Evolutionary conservation across 2,329 filamentous ascomycete species (phyloP).

Genomic region (Pleurostoma richardsiae): DNA sequence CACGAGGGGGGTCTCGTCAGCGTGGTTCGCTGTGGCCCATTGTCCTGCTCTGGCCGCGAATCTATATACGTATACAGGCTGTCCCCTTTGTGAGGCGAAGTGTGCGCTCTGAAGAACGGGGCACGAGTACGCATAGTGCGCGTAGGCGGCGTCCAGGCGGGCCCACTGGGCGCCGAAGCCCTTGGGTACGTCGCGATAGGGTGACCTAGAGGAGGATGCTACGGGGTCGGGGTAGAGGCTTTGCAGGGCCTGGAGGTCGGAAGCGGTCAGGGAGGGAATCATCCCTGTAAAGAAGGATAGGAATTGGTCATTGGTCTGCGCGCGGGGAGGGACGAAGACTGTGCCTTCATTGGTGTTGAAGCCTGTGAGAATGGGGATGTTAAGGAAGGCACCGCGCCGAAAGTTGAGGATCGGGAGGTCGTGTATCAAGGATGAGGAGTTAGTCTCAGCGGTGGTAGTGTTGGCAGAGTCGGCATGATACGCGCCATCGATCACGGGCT

Average conservation of each 20-base stretch:
- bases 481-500: conserved; percentile 61
- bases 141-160: conserved; percentile 55
- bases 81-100: conserved; percentile 23
- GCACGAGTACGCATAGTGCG: conserved; percentile 60
- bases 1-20: conserved; percentile 37
- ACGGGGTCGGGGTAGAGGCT: conserved; percentile 57
- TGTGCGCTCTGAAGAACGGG: conserved; percentile 57
- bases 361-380: conserved; percentile 61
- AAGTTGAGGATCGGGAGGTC: conserved; percentile 56
- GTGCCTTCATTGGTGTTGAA: conserved; percentile 69
- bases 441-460: conserved; percentile 2
- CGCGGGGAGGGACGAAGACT: conserved; percentile 50
- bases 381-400: conserved; percentile 44
- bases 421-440: conserved; percentile 41
- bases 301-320: conserved; percentile 46
- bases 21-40: conserved; percentile 38
- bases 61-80: conserved; percentile 38
- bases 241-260: conserved; percentile 51
- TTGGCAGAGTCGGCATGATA: background rate
- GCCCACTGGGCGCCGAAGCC: conserved; percentile 50
- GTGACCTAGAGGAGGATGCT: conserved; percentile 27
- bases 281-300: conserved; percentile 55
- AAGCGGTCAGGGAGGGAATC: conserved; percentile 48
- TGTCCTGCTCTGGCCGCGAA: conserved; percentile 42
- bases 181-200: conserved; percentile 30